A percentile compares a stretch with the other conserved stretches of the same genome.
Evolutionary conservation across 2,329 filamentous ascomycete genomes (phyloP).

Genomic region (Aspergillus sp.): DNA sequence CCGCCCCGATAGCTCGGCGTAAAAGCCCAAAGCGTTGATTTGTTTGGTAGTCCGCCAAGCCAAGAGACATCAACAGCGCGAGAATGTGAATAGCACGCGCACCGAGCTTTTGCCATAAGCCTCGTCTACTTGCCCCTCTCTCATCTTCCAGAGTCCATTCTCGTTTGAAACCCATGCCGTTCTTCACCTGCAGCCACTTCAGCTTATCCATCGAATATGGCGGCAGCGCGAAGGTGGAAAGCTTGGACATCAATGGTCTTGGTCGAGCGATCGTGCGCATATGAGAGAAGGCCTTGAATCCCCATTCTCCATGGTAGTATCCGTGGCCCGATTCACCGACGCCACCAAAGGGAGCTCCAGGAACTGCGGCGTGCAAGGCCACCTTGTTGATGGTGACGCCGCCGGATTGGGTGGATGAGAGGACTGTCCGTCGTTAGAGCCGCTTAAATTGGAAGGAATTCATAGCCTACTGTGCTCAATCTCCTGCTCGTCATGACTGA

Average conservation of each 20-base stretch:
- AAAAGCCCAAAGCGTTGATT: neutral
- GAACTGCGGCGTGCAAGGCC: conserved; percentile 45
- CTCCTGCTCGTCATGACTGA: conserved; percentile 37
- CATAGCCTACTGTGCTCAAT: conserved; percentile 23
- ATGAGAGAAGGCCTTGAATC: conserved; percentile 44
- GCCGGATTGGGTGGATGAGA: conserved; percentile 45
- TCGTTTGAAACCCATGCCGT: conserved; percentile 7
- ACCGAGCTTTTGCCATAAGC: neutral
- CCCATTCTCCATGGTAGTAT: conserved; percentile 51
- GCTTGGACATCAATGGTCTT: conserved; percentile 1
- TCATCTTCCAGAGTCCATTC: conserved; percentile 13
- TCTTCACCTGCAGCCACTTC: conserved; percentile 8
- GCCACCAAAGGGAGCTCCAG: conserved; percentile 50
- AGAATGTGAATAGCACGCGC: neutral
- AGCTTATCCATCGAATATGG: conserved; percentile 7
- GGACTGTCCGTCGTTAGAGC: conserved; percentile 28
- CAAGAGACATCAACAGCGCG: neutral
- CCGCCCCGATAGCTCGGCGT: neutral
- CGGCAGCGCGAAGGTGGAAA: conserved; percentile 4
- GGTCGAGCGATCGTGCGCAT: conserved; percentile 23
- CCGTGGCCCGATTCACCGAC: conserved; percentile 52
- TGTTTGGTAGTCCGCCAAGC: neutral
- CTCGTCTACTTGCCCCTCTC: neutral
- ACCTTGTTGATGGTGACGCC: conserved; percentile 54
- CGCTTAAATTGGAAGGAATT: neutral